Evolutionary conservation across 164 flowering plant species (phyloP).

Genomic region (Aristolochia californica): DNA sequence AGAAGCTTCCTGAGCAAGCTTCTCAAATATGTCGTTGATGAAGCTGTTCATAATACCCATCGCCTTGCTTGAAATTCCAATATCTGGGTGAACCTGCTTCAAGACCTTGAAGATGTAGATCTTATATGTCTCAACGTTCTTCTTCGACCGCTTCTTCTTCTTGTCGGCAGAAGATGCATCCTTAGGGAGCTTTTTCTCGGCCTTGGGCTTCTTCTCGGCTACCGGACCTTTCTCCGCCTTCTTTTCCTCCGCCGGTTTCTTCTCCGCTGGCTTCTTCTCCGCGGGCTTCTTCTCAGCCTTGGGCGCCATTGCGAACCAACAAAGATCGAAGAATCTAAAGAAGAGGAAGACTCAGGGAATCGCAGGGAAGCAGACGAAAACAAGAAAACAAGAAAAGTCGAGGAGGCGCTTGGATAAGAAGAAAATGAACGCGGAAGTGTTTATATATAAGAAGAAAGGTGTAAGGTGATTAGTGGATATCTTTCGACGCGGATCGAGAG

Average conservation of each 20-base stretch:
- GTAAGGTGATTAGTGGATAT: no score
- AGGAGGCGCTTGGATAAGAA: neutral
- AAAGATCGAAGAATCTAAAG: no score
- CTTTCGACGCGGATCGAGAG: no score
- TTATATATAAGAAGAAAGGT: no score
- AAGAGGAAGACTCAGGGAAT: neutral
- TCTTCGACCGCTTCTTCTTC: conserved; percentile 29
- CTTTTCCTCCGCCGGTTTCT: conserved; percentile 21
- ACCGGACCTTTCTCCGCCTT: conserved; percentile 19
- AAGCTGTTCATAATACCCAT: conserved; percentile 42
- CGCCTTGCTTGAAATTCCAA: conserved; percentile 32
- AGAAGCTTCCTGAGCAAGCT: conserved; percentile 29
- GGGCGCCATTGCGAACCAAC: conserved; percentile 13
- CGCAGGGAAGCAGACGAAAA: no score
- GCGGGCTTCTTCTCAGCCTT: conserved; percentile 32
- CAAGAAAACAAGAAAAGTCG: neutral
- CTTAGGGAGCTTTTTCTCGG: conserved; percentile 20
- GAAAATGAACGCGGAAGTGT: no score
- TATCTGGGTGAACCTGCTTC: conserved; percentile 26
- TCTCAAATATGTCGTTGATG: conserved; percentile 35
- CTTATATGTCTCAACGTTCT: conserved; percentile 23
- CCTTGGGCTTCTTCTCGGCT: conserved; percentile 20
- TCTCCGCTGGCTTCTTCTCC: no score
- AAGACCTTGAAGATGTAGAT: conserved; percentile 25
- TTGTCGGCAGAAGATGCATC: conserved; percentile 19